Conservation (phyloP, 768 basidiomycete species). For the Russula ochroleuca region DNA sequence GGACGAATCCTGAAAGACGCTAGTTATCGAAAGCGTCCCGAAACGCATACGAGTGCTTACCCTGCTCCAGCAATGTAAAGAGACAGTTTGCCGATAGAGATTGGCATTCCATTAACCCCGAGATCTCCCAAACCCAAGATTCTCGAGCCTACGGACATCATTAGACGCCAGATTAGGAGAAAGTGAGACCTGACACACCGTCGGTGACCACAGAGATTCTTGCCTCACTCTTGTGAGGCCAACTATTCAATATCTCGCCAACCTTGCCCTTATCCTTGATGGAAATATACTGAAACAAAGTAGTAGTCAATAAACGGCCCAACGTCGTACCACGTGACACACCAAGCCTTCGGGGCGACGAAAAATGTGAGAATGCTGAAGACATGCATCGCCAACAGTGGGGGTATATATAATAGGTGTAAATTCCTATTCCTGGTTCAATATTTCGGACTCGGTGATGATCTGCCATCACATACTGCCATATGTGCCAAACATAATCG, state of each 20-base stretch:
- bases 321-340: neutral
- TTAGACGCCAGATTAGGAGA: neutral
- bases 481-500: constrained; percentile 67
- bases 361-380: constrained; percentile 78
- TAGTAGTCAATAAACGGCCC: neutral
- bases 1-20: constrained; percentile 58
- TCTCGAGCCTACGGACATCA: constrained; percentile 57
- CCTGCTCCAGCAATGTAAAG: constrained; percentile 89
- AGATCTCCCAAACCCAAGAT: constrained; percentile 87
- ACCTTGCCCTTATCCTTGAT: constrained; percentile 82
- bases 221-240: constrained; percentile 69
- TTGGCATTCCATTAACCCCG: constrained; percentile 81
- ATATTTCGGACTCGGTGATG: neutral
- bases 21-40: neutral
- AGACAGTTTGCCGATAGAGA: constrained; percentile 89
- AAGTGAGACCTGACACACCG: constrained; percentile 42
- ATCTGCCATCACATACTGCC: constrained; percentile 42
- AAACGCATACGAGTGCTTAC: constrained; percentile 38
- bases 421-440: constrained; percentile 39
- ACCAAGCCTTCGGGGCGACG: constrained; percentile 71
- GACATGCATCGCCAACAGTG: constrained; percentile 86
- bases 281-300: constrained; percentile 57
- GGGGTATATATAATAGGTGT: constrained; percentile 88
- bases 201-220: constrained; percentile 92
- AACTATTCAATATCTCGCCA: constrained; percentile 60